phyloP scores from a whole-genome alignment of 148 eudicot genomes.

The Camellia granthamiana region DNA sequence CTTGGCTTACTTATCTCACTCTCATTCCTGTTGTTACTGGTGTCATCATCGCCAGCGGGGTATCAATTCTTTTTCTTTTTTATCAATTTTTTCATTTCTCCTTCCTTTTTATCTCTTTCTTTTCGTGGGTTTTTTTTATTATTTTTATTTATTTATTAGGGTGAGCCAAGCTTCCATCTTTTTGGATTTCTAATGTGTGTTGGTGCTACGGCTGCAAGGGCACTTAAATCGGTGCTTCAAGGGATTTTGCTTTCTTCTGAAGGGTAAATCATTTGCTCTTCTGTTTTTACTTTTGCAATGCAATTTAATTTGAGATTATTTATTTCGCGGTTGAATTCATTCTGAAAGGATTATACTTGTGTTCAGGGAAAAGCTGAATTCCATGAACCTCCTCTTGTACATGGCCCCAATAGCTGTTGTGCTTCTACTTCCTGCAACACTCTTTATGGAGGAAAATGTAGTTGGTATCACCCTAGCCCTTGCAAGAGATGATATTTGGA shows the following conservation, averaged over 20 bases:
- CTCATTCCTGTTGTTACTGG: slow-evolving; percentile 40
- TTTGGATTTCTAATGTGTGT: slow-evolving; percentile 48
- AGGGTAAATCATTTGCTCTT: slow-evolving; percentile 28
- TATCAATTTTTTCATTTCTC: not conserved
- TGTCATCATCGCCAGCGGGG: slow-evolving; percentile 42
- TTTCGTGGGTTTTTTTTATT: not conserved
- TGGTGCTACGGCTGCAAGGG: slow-evolving; percentile 53
- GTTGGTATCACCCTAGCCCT: slow-evolving; percentile 40
- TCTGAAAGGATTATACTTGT: slow-evolving; percentile 12
- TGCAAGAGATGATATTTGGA: slow-evolving; percentile 32
- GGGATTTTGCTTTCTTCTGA: slow-evolving; percentile 54
- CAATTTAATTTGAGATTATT: not conserved
- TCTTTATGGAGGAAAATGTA: slow-evolving; percentile 40
- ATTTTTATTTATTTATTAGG: slow-evolving; percentile 18
- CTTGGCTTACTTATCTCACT: slow-evolving; percentile 30
- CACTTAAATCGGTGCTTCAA: slow-evolving; percentile 47
- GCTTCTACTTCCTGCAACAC: slow-evolving; percentile 41
- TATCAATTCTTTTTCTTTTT: slow-evolving; percentile 3
- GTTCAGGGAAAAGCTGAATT: slow-evolving; percentile 44
- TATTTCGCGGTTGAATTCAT: not conserved
- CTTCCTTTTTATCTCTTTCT: slow-evolving; percentile 2
- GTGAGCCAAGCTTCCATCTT: slow-evolving; percentile 54
- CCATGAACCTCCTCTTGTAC: slow-evolving; percentile 47
- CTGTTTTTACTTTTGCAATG: not conserved
- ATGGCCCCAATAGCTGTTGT: slow-evolving; percentile 54